Evolutionary conservation across 23 red algal genomes (phyloP).

Genomic region (Gracilaria domingensis): DNA sequence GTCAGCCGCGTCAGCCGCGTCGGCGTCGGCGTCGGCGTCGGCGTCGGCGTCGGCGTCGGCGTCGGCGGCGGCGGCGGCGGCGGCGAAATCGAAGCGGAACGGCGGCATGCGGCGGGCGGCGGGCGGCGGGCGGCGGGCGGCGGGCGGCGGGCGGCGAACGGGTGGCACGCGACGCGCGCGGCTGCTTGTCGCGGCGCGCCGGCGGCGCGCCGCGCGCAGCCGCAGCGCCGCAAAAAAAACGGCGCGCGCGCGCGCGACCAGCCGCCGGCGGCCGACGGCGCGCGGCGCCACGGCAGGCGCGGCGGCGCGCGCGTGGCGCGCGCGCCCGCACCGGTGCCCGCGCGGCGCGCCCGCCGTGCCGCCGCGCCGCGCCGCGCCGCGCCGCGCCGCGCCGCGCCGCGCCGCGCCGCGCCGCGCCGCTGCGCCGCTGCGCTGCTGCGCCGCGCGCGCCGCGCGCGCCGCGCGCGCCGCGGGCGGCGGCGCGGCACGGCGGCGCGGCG

Average conservation of each 20-base stretch:
- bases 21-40: too few species aligned
- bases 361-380: not conserved
- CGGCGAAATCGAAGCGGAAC: slow-evolving; percentile 2
- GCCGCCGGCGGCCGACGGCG: not conserved
- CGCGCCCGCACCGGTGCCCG: not conserved
- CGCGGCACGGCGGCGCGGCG: too few species aligned
- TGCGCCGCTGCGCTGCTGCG: not conserved
- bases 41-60: too few species aligned
- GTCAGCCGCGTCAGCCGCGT: too few species aligned
- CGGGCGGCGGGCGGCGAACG: not conserved
- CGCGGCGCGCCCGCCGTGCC: not conserved
- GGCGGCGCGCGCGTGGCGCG: not conserved
- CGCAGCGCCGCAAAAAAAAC: too few species aligned
- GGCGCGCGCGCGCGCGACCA: too few species aligned
- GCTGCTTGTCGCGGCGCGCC: not conserved
- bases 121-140: not conserved
- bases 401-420: too few species aligned
- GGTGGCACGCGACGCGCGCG: not conserved
- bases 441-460: not conserved
- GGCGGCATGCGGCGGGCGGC: not conserved
- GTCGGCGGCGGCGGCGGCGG: too few species aligned
- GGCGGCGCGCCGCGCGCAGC: not conserved
- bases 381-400: not conserved
- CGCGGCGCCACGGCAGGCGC: not conserved
- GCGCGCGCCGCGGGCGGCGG: not conserved